These are phyloP conservation scores for Cytidiella melzeri DNA, from an alignment of 768 basidiomycete species.

Conservation along the genomic window DNA sequence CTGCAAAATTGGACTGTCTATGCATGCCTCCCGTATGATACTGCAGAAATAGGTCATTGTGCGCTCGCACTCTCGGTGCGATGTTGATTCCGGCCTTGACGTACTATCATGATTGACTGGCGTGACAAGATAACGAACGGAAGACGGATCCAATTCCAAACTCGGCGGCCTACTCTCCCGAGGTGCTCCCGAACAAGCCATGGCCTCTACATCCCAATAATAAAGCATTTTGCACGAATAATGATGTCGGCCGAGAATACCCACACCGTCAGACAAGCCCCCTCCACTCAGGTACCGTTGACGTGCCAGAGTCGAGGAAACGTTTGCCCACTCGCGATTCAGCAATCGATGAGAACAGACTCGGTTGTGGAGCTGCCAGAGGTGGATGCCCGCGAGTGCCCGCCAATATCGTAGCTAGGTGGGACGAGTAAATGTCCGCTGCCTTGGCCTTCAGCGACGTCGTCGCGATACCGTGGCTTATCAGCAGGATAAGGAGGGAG, in stretches of 20 bases:
- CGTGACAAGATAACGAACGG: too few species aligned
- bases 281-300: not conserved
- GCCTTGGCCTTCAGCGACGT: constrained; percentile 1
- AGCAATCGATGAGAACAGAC: not conserved
- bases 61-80: too few species aligned
- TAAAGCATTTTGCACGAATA: too few species aligned
- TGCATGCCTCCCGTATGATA: too few species aligned
- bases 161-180: too few species aligned
- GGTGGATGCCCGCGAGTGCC: constrained; percentile 7
- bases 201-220: too few species aligned
- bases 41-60: too few species aligned
- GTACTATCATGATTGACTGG: not conserved
- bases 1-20: too few species aligned
- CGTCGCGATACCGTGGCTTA: constrained; percentile 32
- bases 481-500: constrained; percentile 31
- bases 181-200: too few species aligned
- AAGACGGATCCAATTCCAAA: too few species aligned
- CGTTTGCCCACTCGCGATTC: not conserved
- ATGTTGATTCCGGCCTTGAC: too few species aligned
- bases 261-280: not conserved
- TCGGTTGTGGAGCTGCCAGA: not conserved
- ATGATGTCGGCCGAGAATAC: not conserved
- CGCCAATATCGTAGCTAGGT: not conserved
- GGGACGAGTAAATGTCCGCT: constrained; percentile 3
- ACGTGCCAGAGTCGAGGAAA: not conserved